These are phyloP conservation scores for Prunus fruticosa DNA, from an alignment of 306 rosid genomes.

Conservation along the genomic window DNA sequence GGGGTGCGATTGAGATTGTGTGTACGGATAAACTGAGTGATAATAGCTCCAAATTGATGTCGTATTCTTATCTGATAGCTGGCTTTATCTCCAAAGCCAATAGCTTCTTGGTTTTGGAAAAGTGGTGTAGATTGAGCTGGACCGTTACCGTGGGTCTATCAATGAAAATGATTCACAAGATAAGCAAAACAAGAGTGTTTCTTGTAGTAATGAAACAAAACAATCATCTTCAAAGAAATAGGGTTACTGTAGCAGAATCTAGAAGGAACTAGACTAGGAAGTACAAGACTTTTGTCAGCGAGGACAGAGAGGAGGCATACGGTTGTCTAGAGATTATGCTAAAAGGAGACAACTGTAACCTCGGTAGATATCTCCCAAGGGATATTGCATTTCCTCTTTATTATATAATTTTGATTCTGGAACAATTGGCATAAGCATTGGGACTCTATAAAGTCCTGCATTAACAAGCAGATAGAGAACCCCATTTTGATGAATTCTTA, in stretches of 20 bases:
- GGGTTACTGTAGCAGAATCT: constrained; percentile 12
- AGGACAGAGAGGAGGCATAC: background rate
- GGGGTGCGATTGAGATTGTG: background rate
- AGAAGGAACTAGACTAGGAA: constrained; percentile 3
- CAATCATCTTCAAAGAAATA: background rate
- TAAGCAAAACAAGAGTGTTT: constrained; percentile 7
- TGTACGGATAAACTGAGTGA: background rate
- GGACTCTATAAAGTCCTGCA: background rate
- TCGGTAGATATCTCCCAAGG: background rate
- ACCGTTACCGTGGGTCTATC: background rate
- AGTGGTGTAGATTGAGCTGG: background rate
- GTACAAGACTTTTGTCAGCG: background rate
- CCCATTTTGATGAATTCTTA: background rate
- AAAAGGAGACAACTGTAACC: constrained; percentile 3
- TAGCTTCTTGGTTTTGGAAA: constrained; percentile 17
- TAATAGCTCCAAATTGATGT: background rate
- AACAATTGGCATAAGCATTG: background rate
- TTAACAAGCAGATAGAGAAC: background rate
- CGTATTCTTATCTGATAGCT: background rate
- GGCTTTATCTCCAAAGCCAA: constrained; percentile 13
- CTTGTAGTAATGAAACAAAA: constrained; percentile 1
- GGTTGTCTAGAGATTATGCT: background rate
- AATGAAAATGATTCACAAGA: constrained; percentile 3
- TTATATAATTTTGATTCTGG: background rate
- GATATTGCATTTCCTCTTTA: background rate